Evolutionary conservation across 495 filamentous ascomycete species (phyloP), one percentile per base, ranked within the genome.

Genomic region (Penicillium paxilli): DNA sequence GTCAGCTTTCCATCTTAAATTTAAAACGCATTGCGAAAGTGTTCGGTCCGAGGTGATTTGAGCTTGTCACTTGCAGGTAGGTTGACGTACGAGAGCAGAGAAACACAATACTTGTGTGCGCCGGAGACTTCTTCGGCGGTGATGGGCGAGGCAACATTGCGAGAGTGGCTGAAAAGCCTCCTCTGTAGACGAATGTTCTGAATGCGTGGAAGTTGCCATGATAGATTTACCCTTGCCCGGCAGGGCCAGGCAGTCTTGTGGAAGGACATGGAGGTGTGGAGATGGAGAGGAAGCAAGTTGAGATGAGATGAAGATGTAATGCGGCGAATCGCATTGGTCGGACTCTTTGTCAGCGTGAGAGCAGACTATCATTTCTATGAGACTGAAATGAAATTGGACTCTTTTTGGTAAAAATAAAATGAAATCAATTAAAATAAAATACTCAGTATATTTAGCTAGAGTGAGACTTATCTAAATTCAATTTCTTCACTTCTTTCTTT

Each of bases 71-170:
- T 32, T 32, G 5, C 30, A 32, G n/a, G 35, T 8, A 14, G 26
- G 49, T 20, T 11, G 19, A 41, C 65, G 45, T 78, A 87, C 85
- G 73, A 72, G 47, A 87, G 72, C 44, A 87, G 78, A 54, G 73
- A 66, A 1, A 77, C 62, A 54, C 84, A 87, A 59, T 86, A 86
- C 61, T 62, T 62, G 38, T 75, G 73, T 8, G 84, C 83, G 54
- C 78, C 72, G 60, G 73, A 58, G 44, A 83, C 63, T 69, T 85
- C 80, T n/a, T 71, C 71, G n/a, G 58, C 65, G 23, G 61, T 58
- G 16, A 58, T 33, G 4, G 64, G 35, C 21, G 63, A 54, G 37
- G 49, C 49, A 32, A 51, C 44, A 26, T 54, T 25, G 1, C 30
- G 25, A 32, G 67, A 62, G 20, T 42, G 62, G 51, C 62, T 69